Evolutionary conservation across 345 rosid species (phyloP), one percentile per base, ranked within the genome.

Genomic region (Arabidopsis arenosa): DNA sequence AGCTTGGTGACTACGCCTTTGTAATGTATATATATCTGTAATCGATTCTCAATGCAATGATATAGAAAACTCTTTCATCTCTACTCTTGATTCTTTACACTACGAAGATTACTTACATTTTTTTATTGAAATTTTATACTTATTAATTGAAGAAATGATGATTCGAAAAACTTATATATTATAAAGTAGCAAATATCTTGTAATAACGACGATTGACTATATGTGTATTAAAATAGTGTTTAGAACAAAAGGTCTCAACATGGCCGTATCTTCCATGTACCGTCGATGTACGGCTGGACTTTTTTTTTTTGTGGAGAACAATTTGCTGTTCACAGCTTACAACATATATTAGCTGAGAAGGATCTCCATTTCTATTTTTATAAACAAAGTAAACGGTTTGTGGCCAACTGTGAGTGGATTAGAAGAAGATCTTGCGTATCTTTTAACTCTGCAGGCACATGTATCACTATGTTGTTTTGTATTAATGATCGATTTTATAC

Each of bases 281-380:
- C 32, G 9, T 37, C 32, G 9, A 26, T 71, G 75, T 61, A 61
- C 76, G 76, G 76, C 69, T 72, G 76, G 69, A 72, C 69, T 72
- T 62, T 17, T 62, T 17, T 62, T 72, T 62, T 17, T 62, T 43
- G 69, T 62, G 53, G 62, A 69, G 32, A 63, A 63, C 69, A 72
- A 52, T 40, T 30, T 68, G 40, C 62, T 68, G 40, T 53, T n/a
- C 33, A 72, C 69, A 72, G 76, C 52, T 62, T 39, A 28, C 69
- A 63, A 43, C 54, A 63, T 17, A 63, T 52, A 41, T 52, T 72
- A 28, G 69, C 61, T 51, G 41, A 30, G 9, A 23, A 23, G 2
- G 26, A 69, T 69, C 30, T 33, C 28, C 36, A 52, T 45, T 30
- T 57, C 74, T 45, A 36, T 14, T 47, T 45, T 17, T 35, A 0